These are phyloP conservation scores for Aureobasidium subglaciale DNA, from an alignment of 2,329 filamentous ascomycete species.

Conservation along the genomic window DNA sequence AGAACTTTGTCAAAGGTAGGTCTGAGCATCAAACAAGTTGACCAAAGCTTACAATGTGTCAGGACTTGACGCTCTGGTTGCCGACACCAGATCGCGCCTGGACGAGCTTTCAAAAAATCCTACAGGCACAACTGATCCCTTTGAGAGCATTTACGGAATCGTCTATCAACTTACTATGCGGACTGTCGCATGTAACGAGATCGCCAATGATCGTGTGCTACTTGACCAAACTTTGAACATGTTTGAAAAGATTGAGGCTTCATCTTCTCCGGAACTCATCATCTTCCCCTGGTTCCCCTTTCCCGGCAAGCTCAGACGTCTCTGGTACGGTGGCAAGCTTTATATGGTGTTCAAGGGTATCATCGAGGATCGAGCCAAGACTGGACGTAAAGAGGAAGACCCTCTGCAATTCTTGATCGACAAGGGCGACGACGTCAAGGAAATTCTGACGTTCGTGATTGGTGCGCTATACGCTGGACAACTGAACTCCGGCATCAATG, in stretches of 20 bases:
- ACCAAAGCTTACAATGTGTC: not conserved
- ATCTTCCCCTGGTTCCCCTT: slow-evolving; percentile 50
- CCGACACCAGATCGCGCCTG: slow-evolving; percentile 36
- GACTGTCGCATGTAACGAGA: slow-evolving; percentile 46
- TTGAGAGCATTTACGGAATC: slow-evolving; percentile 46
- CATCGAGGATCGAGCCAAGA: slow-evolving; percentile 39
- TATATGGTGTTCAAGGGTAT: slow-evolving; percentile 45
- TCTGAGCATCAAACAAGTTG: not conserved
- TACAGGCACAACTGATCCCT: slow-evolving; percentile 43
- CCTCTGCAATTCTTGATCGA: slow-evolving; percentile 50
- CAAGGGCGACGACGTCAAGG: slow-evolving; percentile 38
- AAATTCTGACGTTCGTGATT: slow-evolving; percentile 46
- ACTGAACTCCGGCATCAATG: slow-evolving; percentile 51
- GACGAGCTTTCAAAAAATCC: slow-evolving; percentile 31
- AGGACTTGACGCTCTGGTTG: slow-evolving; percentile 37
- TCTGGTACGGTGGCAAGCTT: slow-evolving; percentile 41
- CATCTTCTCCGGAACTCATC: slow-evolving; percentile 38
- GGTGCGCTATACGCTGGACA: slow-evolving; percentile 50
- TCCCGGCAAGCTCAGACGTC: slow-evolving; percentile 35
- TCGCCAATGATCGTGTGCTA: slow-evolving; percentile 42
- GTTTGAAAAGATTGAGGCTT: slow-evolving; percentile 43
- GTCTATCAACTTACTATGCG: slow-evolving; percentile 54
- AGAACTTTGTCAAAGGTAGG: slow-evolving; percentile 31
- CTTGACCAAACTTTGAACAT: slow-evolving; percentile 37
- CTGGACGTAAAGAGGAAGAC: slow-evolving; percentile 41